A percentile compares a stretch with the other conserved stretches of the same genome.
phyloP scores from a whole-genome alignment of 2,329 filamentous ascomycete genomes.

The Exophiala oligosperma region DNA sequence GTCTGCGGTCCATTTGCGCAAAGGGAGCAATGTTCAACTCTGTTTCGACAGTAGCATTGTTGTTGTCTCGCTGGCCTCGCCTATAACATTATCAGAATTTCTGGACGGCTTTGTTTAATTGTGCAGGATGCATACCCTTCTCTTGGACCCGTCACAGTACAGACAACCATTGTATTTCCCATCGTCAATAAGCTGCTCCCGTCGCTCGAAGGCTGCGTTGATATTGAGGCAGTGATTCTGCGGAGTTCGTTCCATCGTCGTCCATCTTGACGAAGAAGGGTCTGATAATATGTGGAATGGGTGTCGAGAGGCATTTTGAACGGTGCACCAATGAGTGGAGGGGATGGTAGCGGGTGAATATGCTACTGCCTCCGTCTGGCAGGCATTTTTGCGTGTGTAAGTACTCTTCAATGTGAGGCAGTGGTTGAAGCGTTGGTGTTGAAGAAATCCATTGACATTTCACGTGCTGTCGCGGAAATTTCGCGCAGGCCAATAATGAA shows the following conservation, averaged over 20 bases:
- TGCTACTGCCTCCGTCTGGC: too few relatives aligned
- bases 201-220: constrained; percentile 87
- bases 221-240: constrained; percentile 82
- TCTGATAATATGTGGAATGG: constrained; percentile 83
- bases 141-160: constrained; percentile 81
- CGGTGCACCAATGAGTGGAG: too few relatives aligned
- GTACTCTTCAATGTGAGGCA: too few relatives aligned
- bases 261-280: constrained; percentile 77
- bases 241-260: constrained; percentile 97
- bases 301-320: constrained; percentile 85
- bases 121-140: constrained; percentile 53
- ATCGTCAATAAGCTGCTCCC: constrained; percentile 93
- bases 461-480: constrained; percentile 13
- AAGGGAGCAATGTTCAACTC: constrained; percentile 30
- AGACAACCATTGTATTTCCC: constrained; percentile 97
- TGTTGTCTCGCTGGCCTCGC: constrained; percentile 29
- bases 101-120: neutral
- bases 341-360: too few relatives aligned
- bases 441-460: neutral
- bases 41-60: constrained; percentile 29
- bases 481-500: constrained; percentile 3
- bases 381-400: too few relatives aligned
- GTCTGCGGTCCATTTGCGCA: constrained; percentile 28
- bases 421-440: neutral
- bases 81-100: constrained; percentile 9